Evolutionary conservation across 1,284 basidiomycete species (phyloP), one percentile per base, ranked within the genome.

Genomic region (Trametes polyzona): DNA sequence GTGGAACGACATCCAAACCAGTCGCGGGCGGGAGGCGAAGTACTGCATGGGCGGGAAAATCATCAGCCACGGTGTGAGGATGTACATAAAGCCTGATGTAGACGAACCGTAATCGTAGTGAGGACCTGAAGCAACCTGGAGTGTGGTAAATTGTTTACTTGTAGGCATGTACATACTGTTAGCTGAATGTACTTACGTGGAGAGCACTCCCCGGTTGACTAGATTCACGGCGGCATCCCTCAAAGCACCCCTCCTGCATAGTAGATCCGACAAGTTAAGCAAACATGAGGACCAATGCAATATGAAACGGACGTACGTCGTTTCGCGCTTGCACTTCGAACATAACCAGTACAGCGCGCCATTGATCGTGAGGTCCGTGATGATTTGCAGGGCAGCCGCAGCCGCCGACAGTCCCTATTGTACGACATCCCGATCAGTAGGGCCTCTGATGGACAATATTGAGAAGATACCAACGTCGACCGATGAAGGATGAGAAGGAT

Each of bases 1-100:
- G 29, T 61, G 62, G 51, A 63, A 63, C 4, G 59, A 51, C 24
- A 61, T 29, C 62, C 62, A 63, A 7, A 61, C 48, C 9, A 61
- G 41, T 8, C 44, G 47, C 3, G 58, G 58, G 3, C 57, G 51
- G 14, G 48, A 26, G 3, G 40, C 54, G 37, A 61, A 63, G 49
- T 58, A 63, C 62, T 63, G 16, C 7, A 5, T n/a, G 9, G 17
- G 24, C 12, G 19, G 3, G 29, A 3, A 12, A 14, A 4, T 21
- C 14, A 12, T 7, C 14, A 43, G 0, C 14, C 27, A 35, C 4
- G 24, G 14, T 5, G 30, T 17, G 46, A 6, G 37, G 17, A 35
- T 16, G 7, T 27, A 21, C 11, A 14, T 10, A 23, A 14, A 32
- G 27, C 5, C 30, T 17, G 8, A 19, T n/a, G n/a, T n/a, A n/a